Conservation (phyloP, 2,329 filamentous ascomycete genomes). For the Pyrenophora tritici-repentis region DNA sequence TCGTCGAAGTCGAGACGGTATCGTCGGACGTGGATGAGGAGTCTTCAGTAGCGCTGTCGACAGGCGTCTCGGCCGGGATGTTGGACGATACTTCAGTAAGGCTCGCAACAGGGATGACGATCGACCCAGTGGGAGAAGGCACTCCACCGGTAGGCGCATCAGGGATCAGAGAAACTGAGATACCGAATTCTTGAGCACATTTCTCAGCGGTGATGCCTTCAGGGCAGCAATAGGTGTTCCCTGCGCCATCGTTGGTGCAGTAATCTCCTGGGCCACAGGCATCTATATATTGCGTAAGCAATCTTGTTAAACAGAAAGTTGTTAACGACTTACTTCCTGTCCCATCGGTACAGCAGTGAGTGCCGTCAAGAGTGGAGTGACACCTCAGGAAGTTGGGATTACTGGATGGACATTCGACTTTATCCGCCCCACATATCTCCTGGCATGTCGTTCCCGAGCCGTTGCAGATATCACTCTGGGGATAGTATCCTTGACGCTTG, state of each 20-base stretch:
- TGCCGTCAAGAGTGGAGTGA: background rate
- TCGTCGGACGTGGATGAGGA: background rate
- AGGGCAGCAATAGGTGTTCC: slow-evolving; percentile 66
- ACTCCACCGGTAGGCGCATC: background rate
- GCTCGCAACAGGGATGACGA: background rate
- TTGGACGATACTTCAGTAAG: background rate
- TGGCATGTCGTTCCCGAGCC: background rate
- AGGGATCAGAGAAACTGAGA: background rate
- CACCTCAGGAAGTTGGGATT: background rate
- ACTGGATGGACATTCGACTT: background rate
- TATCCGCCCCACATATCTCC: background rate
- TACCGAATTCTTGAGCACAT: slow-evolving; percentile 53
- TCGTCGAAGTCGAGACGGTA: background rate
- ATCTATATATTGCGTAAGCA: slow-evolving; percentile 56
- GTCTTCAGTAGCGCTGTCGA: background rate
- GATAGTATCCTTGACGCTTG: slow-evolving; percentile 6
- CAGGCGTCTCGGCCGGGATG: background rate
- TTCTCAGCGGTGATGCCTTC: slow-evolving; percentile 58
- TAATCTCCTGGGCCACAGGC: slow-evolving; percentile 66
- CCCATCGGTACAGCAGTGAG: background rate
- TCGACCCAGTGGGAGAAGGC: background rate
- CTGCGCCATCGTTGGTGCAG: slow-evolving; percentile 61
- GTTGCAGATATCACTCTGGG: background rate
- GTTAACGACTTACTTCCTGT: background rate
- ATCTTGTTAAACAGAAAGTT: background rate